These are phyloP conservation scores for Aspergillus cejpii DNA, from an alignment of 2,329 filamentous ascomycete species.

Conservation along the genomic window DNA sequence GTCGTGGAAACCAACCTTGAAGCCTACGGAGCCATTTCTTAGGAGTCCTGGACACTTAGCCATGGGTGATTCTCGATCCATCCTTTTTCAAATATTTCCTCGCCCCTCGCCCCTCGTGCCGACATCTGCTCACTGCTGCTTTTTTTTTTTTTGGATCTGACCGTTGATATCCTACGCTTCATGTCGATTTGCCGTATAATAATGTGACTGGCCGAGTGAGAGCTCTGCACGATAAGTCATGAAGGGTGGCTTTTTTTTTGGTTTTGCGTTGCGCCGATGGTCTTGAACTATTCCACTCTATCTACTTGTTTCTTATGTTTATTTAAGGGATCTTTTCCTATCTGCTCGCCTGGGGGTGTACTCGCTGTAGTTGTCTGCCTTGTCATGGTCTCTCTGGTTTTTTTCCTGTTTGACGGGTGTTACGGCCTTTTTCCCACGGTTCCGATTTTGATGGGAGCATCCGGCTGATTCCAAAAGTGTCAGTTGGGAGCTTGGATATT, in stretches of 20 bases:
- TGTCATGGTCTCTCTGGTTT: slow-evolving; percentile 9
- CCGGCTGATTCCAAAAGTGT: slow-evolving; percentile 18
- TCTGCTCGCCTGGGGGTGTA: slow-evolving; percentile 15
- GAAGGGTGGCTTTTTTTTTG: slow-evolving; percentile 26
- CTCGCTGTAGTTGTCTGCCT: slow-evolving; percentile 14
- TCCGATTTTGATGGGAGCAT: slow-evolving; percentile 22
- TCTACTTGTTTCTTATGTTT: slow-evolving; percentile 15
- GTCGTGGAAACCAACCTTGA: slow-evolving; percentile 14
- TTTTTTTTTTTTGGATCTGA: slow-evolving; percentile 11
- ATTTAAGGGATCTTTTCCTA: slow-evolving; percentile 10
- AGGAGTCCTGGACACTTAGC: slow-evolving; percentile 16
- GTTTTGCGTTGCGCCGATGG: slow-evolving; percentile 18
- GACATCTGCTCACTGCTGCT: slow-evolving; percentile 6
- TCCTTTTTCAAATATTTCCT: slow-evolving; percentile 3
- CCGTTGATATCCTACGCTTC: slow-evolving; percentile 4
- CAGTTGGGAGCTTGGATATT: slow-evolving; percentile 25
- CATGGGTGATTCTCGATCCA: slow-evolving; percentile 15
- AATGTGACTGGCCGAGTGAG: slow-evolving; percentile 17
- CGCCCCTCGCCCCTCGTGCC: slow-evolving; percentile 11
- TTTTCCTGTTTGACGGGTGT: slow-evolving; percentile 17
- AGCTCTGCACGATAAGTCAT: slow-evolving; percentile 17
- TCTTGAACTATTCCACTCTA: slow-evolving; percentile 10
- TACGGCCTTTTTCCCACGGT: slow-evolving; percentile 24
- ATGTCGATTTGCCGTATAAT: slow-evolving; percentile 11
- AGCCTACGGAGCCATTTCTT: slow-evolving; percentile 12